Percentiles rank a stretch among this genome's conserved stretches.
phyloP scores from a whole-genome alignment of 2,329 filamentous ascomycete species.

The Biscogniauxia sp. region DNA sequence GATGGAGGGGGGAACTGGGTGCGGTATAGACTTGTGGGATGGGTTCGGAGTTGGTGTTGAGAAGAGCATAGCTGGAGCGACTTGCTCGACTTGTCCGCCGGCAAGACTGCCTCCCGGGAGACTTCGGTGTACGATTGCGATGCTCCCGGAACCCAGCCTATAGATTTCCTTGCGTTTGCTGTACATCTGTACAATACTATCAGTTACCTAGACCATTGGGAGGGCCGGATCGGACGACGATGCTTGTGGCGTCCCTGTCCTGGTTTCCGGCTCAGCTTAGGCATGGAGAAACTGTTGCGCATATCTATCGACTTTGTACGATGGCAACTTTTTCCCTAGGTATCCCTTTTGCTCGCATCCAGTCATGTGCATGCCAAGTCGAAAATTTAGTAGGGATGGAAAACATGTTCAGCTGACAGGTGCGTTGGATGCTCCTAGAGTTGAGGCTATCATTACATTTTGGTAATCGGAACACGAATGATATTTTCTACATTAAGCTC shows the following conservation, averaged over 20 bases:
- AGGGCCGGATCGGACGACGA: constrained; percentile 9
- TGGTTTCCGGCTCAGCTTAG: background rate
- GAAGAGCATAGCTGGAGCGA: background rate
- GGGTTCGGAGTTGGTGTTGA: constrained; percentile 2
- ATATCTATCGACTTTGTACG: constrained; percentile 5
- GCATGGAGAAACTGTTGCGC: constrained; percentile 4
- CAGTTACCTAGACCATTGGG: constrained; percentile 22
- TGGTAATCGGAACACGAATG: no score
- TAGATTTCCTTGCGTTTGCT: constrained; percentile 34
- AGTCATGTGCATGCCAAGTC: background rate
- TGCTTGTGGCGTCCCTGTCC: constrained; percentile 8
- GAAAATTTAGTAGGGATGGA: background rate
- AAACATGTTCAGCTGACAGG: background rate
- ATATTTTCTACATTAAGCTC: no score
- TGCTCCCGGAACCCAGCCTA: constrained; percentile 22
- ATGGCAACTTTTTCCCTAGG: background rate
- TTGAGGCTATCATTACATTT: no score
- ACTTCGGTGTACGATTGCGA: constrained; percentile 27
- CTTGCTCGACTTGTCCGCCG: background rate
- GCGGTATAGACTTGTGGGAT: constrained; percentile 24
- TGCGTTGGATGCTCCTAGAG: no score
- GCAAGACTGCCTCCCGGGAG: background rate
- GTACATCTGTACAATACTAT: constrained; percentile 36
- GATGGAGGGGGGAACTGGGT: constrained; percentile 22
- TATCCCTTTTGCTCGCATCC: background rate